Conservation (phyloP, 257 asterid genomes). For the Fraxinus quadrangulata region DNA sequence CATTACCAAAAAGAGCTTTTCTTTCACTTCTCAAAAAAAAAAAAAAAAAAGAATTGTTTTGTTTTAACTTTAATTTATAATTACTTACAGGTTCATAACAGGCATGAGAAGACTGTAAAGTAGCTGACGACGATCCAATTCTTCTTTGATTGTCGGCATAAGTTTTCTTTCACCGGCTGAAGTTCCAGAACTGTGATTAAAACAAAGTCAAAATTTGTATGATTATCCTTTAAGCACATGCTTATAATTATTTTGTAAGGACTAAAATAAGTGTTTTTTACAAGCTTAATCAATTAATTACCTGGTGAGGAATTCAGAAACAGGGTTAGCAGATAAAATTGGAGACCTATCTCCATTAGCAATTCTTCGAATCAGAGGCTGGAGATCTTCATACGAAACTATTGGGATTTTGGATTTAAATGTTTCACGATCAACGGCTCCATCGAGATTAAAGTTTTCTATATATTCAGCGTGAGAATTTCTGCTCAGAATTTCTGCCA, state of each 20-base stretch:
- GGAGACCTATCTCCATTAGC: conserved; percentile 91
- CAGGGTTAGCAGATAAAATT: conserved; percentile 79
- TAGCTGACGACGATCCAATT: conserved; percentile 93
- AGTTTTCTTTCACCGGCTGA: conserved; percentile 97
- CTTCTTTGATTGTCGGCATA: conserved; percentile 93
- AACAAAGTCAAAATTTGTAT: neutral
- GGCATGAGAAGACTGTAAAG: conserved; percentile 97
- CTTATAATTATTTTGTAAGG: neutral
- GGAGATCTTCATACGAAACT: conserved; percentile 90
- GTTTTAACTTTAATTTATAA: neutral
- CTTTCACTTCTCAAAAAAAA: neutral
- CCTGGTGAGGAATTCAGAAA: conserved; percentile 98
- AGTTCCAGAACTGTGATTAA: conserved; percentile 64
- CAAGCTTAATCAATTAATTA: conserved; percentile 18
- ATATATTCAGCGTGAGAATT: conserved; percentile 83
- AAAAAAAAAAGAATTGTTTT: neutral
- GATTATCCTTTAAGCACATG: neutral
- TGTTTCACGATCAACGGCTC: conserved; percentile 61
- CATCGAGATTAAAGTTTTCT: conserved; percentile 51
- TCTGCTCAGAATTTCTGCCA: conserved; percentile 60
- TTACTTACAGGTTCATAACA: conserved; percentile 90
- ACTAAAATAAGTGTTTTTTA: neutral
- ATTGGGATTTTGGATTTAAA: conserved; percentile 74
- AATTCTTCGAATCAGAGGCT: conserved; percentile 80
- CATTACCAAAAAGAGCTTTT: neutral